Conservation (phyloP, 768 basidiomycete species). For the Boletus edulis region DNA sequence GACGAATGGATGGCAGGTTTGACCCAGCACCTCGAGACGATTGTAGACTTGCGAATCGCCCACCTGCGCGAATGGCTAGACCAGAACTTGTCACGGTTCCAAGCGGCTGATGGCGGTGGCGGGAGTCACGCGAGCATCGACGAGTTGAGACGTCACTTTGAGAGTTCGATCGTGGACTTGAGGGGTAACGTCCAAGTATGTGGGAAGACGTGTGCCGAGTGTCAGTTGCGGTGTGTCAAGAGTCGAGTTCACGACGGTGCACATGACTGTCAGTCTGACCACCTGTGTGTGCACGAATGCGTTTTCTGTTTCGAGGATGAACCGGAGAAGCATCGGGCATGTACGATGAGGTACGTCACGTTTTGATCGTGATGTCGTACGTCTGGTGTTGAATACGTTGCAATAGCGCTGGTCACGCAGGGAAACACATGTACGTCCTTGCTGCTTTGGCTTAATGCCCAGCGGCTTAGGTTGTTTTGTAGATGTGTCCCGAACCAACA, state of each 20-base stretch:
- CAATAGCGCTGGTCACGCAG: constrained; percentile 54
- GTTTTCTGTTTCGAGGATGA: constrained; percentile 32
- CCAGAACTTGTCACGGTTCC: constrained; percentile 48
- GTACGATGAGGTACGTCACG: constrained; percentile 46
- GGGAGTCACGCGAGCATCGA: constrained; percentile 42
- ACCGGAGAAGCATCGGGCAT: constrained; percentile 32
- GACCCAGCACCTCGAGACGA: constrained; percentile 34
- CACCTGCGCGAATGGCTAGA: constrained; percentile 53
- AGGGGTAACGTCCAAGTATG: constrained; percentile 38
- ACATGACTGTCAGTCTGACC: constrained; percentile 53
- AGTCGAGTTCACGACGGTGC: constrained; percentile 40
- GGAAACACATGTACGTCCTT: constrained; percentile 48
- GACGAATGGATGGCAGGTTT: constrained; percentile 41
- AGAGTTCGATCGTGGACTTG: constrained; percentile 43
- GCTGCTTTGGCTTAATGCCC: fast-evolving
- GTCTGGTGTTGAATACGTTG: background rate
- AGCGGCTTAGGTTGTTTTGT: background rate
- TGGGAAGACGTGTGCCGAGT: constrained; percentile 43
- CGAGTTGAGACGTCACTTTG: constrained; percentile 42
- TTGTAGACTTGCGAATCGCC: constrained; percentile 42
- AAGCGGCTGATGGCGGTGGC: constrained; percentile 6
- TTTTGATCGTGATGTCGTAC: background rate
- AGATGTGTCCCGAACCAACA: constrained; percentile 45
- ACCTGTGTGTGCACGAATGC: constrained; percentile 45
- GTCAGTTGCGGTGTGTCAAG: constrained; percentile 34